Evolutionary conservation across 2,329 filamentous ascomycete species (phyloP).

Genomic region (Cyphellophora europaea): DNA sequence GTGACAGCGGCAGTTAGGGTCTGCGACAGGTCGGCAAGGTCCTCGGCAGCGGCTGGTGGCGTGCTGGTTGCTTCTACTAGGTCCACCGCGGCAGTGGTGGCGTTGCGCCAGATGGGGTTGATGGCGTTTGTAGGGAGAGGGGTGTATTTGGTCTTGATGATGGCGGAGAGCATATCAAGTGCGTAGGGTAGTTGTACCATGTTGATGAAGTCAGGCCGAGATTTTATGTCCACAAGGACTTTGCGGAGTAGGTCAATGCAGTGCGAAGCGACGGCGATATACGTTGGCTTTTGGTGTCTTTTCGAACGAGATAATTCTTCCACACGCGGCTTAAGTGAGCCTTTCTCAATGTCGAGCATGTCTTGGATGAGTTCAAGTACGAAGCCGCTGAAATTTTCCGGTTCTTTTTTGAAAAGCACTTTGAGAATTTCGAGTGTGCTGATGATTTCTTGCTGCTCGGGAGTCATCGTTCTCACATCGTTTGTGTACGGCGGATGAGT

Average conservation of each 20-base stretch:
- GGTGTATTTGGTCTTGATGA: conserved; percentile 71
- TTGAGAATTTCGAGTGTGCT: conserved; percentile 10
- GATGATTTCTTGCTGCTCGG: conserved; percentile 15
- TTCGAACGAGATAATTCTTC: conserved; percentile 10
- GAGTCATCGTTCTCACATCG: conserved; percentile 15
- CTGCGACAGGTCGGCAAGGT: conserved; percentile 4
- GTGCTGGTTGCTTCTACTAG: conserved; percentile 43
- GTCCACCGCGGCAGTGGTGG: conserved; percentile 60
- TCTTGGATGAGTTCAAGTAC: conserved; percentile 68
- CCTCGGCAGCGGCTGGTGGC: not conserved
- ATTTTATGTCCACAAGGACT: conserved; percentile 6
- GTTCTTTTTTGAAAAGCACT: conserved; percentile 26
- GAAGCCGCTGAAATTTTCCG: conserved; percentile 63
- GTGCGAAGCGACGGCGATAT: conserved; percentile 64
- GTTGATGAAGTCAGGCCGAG: conserved; percentile 1
- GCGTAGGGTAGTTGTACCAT: conserved; percentile 33
- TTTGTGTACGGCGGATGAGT: conserved; percentile 17
- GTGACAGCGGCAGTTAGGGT: conserved; percentile 54
- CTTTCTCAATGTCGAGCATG: conserved; percentile 39
- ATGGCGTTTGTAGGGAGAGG: conserved; percentile 65
- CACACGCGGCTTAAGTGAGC: conserved; percentile 3
- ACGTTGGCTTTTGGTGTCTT: conserved; percentile 52
- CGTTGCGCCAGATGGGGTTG: conserved; percentile 67
- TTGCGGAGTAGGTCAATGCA: conserved; percentile 12
- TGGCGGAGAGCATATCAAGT: conserved; percentile 56